A percentile compares a stretch with the other conserved stretches of the same genome.
Evolutionary conservation across 495 filamentous ascomycete species (phyloP).

Genomic region (Acidomyces sp.): DNA sequence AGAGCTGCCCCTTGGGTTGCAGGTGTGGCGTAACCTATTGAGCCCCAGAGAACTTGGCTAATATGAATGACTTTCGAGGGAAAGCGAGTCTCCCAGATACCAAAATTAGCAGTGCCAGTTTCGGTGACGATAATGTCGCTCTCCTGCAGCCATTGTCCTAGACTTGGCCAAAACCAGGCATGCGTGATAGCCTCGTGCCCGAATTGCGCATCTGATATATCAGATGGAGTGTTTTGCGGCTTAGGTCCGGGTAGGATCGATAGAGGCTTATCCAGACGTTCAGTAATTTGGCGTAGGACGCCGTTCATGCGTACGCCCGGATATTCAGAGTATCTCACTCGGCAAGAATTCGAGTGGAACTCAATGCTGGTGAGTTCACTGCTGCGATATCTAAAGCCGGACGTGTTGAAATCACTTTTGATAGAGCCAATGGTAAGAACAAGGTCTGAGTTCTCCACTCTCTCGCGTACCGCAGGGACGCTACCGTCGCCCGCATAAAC

Average conservation of each 20-base stretch:
- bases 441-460: conserved; percentile 68
- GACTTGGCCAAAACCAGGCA: conserved; percentile 71
- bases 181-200: conserved; percentile 43
- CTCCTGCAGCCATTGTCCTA: conserved; percentile 63
- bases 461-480: conserved; percentile 52
- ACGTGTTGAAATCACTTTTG: conserved; percentile 82
- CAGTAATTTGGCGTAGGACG: conserved; percentile 61
- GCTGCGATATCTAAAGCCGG: conserved; percentile 75
- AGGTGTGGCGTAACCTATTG: conserved; percentile 22
- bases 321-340: conserved; percentile 48
- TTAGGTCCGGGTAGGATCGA: conserved; percentile 26
- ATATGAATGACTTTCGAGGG: conserved; percentile 60
- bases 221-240: not conserved
- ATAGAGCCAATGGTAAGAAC: conserved; percentile 74
- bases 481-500: conserved; percentile 80
- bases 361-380: conserved; percentile 76
- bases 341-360: conserved; percentile 66
- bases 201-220: not conserved
- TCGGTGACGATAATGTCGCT: conserved; percentile 76
- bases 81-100: conserved; percentile 79
- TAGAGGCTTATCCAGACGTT: conserved; percentile 35
- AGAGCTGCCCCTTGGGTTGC: conserved; percentile 34
- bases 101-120: conserved; percentile 82
- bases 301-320: conserved; percentile 75
- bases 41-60: conserved; percentile 52